Conservation (phyloP, 2,329 filamentous ascomycete species). For the Oidium heveae region DNA sequence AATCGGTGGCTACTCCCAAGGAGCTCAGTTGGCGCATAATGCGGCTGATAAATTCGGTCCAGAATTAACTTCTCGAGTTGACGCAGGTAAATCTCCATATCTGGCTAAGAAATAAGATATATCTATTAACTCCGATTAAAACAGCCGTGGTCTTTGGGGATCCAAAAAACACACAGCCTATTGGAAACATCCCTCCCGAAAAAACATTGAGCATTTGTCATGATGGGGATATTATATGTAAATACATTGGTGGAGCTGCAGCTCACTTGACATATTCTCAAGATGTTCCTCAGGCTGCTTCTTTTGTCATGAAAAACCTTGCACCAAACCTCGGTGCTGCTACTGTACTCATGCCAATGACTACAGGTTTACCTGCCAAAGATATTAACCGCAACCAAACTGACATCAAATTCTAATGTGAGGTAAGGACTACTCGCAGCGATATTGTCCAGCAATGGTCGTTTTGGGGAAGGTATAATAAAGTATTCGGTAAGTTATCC, state of each 20-base stretch:
- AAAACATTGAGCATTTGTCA: slow-evolving; percentile 22
- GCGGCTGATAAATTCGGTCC: neutral
- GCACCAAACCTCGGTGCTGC: too few species aligned
- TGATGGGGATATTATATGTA: slow-evolving; percentile 24
- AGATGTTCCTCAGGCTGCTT: slow-evolving; percentile 16
- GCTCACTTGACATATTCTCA: slow-evolving; percentile 18
- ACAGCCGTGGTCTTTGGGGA: slow-evolving; percentile 20
- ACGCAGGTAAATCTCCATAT: neutral
- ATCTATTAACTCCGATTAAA: neutral
- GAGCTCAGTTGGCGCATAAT: slow-evolving; percentile 1
- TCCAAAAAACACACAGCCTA: slow-evolving; percentile 11
- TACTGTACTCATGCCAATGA: too few species aligned
- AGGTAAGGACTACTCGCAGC: too few species aligned
- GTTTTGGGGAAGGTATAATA: too few species aligned
- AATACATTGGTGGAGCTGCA: slow-evolving; percentile 18
- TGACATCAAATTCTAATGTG: too few species aligned
- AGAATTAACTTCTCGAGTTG: slow-evolving; percentile 4
- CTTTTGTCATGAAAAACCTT: slow-evolving; percentile 11
- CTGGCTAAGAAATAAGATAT: neutral
- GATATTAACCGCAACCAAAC: too few species aligned
- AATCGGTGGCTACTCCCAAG: slow-evolving; percentile 1
- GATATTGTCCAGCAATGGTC: too few species aligned
- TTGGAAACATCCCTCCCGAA: slow-evolving; percentile 7
- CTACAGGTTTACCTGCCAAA: too few species aligned
- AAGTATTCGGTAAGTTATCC: too few species aligned